These are phyloP conservation scores for Mucor lusitanicus DNA, from an alignment of 371 early-diverging fungal genomes.

Conservation along the genomic window DNA sequence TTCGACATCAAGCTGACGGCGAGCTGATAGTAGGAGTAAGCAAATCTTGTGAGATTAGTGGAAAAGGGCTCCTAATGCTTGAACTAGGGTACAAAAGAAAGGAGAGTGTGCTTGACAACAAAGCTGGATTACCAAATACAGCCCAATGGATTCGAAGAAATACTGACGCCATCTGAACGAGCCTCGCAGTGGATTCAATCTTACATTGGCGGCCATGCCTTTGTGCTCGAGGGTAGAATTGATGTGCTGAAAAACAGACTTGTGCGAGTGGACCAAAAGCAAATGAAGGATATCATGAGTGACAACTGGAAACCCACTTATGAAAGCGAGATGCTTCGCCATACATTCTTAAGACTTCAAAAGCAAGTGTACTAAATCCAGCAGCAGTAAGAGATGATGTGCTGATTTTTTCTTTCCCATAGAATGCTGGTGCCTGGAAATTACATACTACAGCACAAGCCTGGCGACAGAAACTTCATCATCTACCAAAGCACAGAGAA, in stretches of 20 bases:
- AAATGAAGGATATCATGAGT: slow-evolving; percentile 32
- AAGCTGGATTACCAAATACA: slow-evolving; percentile 25
- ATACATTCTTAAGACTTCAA: slow-evolving; percentile 8
- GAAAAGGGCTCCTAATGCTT: background rate
- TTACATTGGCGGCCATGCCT: slow-evolving; percentile 27
- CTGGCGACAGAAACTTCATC: background rate
- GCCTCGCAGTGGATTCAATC: slow-evolving; percentile 26
- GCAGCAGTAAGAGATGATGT: background rate
- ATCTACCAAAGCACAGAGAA: background rate
- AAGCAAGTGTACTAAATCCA: slow-evolving; percentile 9
- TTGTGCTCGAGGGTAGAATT: slow-evolving; percentile 17
- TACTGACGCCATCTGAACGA: slow-evolving; percentile 17
- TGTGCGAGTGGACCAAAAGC: slow-evolving; percentile 15
- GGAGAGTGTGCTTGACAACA: slow-evolving; percentile 8
- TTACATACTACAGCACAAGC: slow-evolving; percentile 13
- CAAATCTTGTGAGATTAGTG: background rate
- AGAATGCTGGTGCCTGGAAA: slow-evolving; percentile 15
- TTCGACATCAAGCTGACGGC: slow-evolving; percentile 23
- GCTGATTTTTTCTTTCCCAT: background rate
- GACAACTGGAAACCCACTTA: slow-evolving; percentile 21
- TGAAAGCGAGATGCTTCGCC: slow-evolving; percentile 18
- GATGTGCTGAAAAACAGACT: slow-evolving; percentile 19
- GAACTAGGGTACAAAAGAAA: background rate
- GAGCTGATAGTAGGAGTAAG: slow-evolving; percentile 8
- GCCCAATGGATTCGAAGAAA: slow-evolving; percentile 13